phyloP scores from a whole-genome alignment of 352 stramenopile species.

The Phytopythium sindhum region DNA sequence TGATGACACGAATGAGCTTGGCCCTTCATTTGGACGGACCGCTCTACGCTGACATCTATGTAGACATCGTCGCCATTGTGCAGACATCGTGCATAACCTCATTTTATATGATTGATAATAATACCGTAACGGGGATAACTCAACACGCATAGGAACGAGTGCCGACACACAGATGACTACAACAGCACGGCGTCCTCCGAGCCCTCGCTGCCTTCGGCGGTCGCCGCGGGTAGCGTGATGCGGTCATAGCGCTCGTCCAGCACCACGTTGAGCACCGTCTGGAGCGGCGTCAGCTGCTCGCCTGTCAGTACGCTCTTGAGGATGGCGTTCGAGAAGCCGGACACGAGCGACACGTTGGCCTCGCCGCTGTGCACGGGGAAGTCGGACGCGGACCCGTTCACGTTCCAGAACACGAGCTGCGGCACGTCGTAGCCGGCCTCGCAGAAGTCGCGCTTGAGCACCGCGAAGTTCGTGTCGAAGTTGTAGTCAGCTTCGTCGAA shows the following conservation, averaged over 20 bases:
- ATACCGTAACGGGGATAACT: neutral
- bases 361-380: slow-evolving; percentile 23
- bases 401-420: slow-evolving; percentile 79
- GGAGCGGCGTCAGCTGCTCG: neutral
- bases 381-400: slow-evolving; percentile 38
- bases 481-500: slow-evolving; percentile 48
- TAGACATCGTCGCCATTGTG: too few species aligned
- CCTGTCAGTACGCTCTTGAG: slow-evolving; percentile 27
- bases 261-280: slow-evolving; percentile 1
- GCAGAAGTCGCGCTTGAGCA: slow-evolving; percentile 35
- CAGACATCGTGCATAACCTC: too few species aligned
- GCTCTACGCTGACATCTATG: too few species aligned
- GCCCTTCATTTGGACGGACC: too few species aligned
- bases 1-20: too few species aligned
- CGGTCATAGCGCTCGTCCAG: slow-evolving; percentile 39
- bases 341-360: slow-evolving; percentile 45
- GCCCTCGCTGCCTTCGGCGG: neutral
- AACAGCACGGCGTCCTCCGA: neutral
- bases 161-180: neutral
- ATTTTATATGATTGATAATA: too few species aligned
- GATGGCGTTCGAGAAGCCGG: slow-evolving; percentile 44
- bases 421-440: slow-evolving; percentile 35
- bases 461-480: slow-evolving; percentile 41
- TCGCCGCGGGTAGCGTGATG: slow-evolving; percentile 29
- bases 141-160: too few species aligned